phyloP scores from a whole-genome alignment of 257 asterid genomes.

The Gentiana dahurica region DNA sequence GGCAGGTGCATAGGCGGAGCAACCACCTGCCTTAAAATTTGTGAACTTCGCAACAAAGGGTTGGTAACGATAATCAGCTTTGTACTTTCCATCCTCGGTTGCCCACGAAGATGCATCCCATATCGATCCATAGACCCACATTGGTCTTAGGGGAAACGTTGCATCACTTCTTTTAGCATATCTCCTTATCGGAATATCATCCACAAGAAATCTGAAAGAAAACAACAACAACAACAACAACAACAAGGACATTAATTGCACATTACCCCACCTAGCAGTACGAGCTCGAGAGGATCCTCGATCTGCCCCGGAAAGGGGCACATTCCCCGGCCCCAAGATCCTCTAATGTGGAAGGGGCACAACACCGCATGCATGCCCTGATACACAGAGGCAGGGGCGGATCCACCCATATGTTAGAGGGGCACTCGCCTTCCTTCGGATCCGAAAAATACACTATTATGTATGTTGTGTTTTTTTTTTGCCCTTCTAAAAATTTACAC shows the following conservation, averaged over 20 bases:
- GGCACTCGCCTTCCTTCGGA: no score
- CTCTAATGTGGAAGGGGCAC: no score
- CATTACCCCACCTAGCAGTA: not conserved
- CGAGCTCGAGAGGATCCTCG: no score
- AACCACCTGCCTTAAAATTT: slow-evolving; percentile 64
- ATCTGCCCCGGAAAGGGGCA: no score
- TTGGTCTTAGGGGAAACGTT: slow-evolving; percentile 82
- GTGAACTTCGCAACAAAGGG: slow-evolving; percentile 69
- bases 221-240: not conserved
- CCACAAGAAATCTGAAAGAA: slow-evolving; percentile 61
- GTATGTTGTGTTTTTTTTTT: no score
- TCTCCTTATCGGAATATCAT: slow-evolving; percentile 80
- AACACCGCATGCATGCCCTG: no score
- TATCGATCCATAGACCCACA: slow-evolving; percentile 93
- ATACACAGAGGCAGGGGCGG: no score
- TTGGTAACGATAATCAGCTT: slow-evolving; percentile 67
- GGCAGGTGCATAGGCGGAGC: slow-evolving; percentile 60
- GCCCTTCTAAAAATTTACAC: no score
- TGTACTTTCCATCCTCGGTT: slow-evolving; percentile 74
- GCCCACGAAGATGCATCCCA: slow-evolving; percentile 99
- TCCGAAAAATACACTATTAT: no score
- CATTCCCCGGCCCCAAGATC: no score
- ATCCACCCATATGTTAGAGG: no score
- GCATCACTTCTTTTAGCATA: slow-evolving; percentile 45
- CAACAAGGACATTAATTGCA: not conserved